Base-by-base conservation (phyloP, 371 early-diverging fungal genomes). In the Massospora cicadina region DNA sequence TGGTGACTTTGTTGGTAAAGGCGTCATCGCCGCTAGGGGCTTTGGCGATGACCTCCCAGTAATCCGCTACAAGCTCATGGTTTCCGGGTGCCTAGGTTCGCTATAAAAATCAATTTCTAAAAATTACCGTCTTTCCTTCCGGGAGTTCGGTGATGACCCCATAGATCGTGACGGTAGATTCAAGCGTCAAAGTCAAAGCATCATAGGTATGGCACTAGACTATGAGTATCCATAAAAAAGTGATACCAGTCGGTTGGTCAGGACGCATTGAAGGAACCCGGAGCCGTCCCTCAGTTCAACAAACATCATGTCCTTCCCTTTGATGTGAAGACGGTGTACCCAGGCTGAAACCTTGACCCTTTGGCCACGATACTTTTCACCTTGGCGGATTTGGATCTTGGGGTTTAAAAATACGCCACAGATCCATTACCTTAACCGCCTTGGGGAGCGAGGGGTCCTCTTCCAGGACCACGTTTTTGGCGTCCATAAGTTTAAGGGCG, bases 271-370 rank as follows among this genome's bases (percentile, higher is more conserved):
- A 67, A 98, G 73, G 68, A 79, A 91, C 17, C 95, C 98, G 55
- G 90, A 80, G 56, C 98, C 98, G 72, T 98, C 98, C 66, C 98
- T 85, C 65, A 98, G 75, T 13, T 93, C 83, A 31, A 94, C 69
- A 71, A 98, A 96, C 81, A 85, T 86, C 88, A 98, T 86, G 78
- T 92, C 91, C 77, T 92, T 94, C 68, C 97, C 96, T 78, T 98
- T 96, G 32, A 86, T 87, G 67, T 97, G 90, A 66, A 87, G 79
- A 65, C 93, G 87, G 75, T 95, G 95, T 43, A 97, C 95, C 98
- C 98, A 98, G 63, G 95, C 98, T 55, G 81, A 85, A 2, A 97
- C 85, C 71, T 79, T 80, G 74, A 96, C 89, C 64, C 98, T 89
- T 68, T 76, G 74, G 57, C 80, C 84, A 67, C 96, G 86, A 72